Evolutionary conservation across 2,329 filamentous ascomycete species (phyloP).

Genomic region (Penicillium corylophilum): DNA sequence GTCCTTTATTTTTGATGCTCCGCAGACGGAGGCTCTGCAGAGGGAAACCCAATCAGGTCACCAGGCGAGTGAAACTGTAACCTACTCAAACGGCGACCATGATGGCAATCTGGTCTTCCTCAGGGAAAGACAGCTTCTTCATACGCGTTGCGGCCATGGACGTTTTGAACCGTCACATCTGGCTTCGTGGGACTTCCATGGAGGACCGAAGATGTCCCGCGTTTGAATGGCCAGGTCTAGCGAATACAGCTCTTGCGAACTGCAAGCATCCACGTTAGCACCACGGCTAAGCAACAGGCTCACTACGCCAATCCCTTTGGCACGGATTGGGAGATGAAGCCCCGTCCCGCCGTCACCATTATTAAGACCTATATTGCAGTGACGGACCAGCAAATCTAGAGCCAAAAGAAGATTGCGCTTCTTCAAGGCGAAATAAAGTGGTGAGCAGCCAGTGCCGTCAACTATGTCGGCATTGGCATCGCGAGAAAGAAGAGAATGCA

Average conservation of each 20-base stretch:
- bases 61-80: too few relatives aligned
- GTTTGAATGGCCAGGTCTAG: neutral
- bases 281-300: neutral
- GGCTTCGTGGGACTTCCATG: too few relatives aligned
- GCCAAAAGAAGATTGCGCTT: neutral
- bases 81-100: too few relatives aligned
- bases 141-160: too few relatives aligned
- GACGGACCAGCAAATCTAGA: neutral
- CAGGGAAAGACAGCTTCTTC: too few relatives aligned
- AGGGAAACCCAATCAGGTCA: too few relatives aligned
- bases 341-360: neutral
- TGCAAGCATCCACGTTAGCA: neutral
- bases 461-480: conserved; percentile 1
- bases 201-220: neutral
- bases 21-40: too few relatives aligned
- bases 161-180: too few relatives aligned
- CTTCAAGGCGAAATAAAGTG: conserved; percentile 4
- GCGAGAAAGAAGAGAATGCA: neutral
- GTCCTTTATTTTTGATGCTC: too few relatives aligned
- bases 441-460: conserved; percentile 4
- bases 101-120: too few relatives aligned
- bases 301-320: neutral
- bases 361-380: neutral
- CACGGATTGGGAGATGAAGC: neutral
- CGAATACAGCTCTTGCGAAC: neutral